These are phyloP conservation scores for Omphalotus guepiniiformis DNA, from an alignment of 768 basidiomycete genomes.

Conservation along the genomic window DNA sequence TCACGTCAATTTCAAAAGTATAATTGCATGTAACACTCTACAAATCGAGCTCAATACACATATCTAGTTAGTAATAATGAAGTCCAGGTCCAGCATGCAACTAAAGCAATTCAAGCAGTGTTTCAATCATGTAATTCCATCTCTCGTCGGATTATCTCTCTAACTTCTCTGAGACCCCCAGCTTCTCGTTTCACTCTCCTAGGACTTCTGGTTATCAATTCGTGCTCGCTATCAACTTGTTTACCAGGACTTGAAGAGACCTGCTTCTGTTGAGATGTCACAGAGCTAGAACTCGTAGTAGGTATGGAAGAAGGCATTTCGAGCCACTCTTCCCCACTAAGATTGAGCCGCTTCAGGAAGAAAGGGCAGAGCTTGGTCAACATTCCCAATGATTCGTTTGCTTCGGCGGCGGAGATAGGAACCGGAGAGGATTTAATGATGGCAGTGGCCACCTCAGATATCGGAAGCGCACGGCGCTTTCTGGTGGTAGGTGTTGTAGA, in stretches of 20 bases:
- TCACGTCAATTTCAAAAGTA: too few species aligned
- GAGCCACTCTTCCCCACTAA: constrained; percentile 55
- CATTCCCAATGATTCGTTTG: constrained; percentile 67
- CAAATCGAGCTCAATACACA: constrained; percentile 4
- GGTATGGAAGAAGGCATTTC: constrained; percentile 51
- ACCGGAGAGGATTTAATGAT: constrained; percentile 79
- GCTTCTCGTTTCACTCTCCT: constrained; percentile 64
- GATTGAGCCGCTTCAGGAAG: constrained; percentile 63
- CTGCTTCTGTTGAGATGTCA: constrained; percentile 29
- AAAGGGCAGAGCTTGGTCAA: constrained; percentile 73
- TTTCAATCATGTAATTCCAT: constrained; percentile 63
- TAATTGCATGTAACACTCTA: too few species aligned
- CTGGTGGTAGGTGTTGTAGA: constrained; percentile 52
- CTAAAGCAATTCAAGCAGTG: neutral
- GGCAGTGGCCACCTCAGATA: constrained; percentile 60
- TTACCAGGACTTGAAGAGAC: constrained; percentile 51
- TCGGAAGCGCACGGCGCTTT: constrained; percentile 68
- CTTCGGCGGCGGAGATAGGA: constrained; percentile 74
- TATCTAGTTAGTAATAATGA: neutral
- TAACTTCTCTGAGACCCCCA: constrained; percentile 72
- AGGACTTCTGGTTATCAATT: constrained; percentile 66
- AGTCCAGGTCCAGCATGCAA: constrained; percentile 19
- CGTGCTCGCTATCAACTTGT: constrained; percentile 55
- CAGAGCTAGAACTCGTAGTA: constrained; percentile 18
- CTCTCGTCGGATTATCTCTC: constrained; percentile 78